A percentile compares a stretch with the other conserved stretches of the same genome.
These are phyloP conservation scores for Raffaelea arxii DNA, from an alignment of 2,329 filamentous ascomycete genomes.

Conservation along the genomic window DNA sequence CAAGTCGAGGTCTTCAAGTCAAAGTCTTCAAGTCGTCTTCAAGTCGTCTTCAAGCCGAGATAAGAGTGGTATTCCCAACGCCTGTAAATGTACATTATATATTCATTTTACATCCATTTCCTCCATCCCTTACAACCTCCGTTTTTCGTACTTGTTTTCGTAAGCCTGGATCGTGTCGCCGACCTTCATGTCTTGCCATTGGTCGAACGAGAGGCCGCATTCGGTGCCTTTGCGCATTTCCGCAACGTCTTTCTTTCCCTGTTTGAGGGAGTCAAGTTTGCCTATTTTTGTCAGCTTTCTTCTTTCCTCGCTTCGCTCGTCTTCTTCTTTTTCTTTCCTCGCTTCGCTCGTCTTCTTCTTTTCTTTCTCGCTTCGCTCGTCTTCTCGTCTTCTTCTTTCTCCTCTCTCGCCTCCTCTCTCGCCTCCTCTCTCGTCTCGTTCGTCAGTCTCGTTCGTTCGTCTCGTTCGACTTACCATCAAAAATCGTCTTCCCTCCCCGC, in stretches of 20 bases:
- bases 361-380: too few species aligned
- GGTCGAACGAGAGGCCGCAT: conserved; percentile 79
- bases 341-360: too few species aligned
- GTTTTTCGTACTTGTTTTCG: conserved; percentile 67
- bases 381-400: too few species aligned
- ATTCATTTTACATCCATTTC: not conserved
- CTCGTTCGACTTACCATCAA: conserved; percentile 77
- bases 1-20: too few species aligned
- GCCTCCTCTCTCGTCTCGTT: too few species aligned
- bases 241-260: conserved; percentile 80
- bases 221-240: conserved; percentile 92
- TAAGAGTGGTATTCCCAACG: not conserved
- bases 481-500: conserved; percentile 60
- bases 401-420: too few species aligned
- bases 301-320: too few species aligned
- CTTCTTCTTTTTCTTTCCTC: too few species aligned
- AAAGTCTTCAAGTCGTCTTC: too few species aligned
- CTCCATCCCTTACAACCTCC: conserved; percentile 33
- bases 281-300: too few species aligned
- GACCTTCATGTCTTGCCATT: conserved; percentile 65
- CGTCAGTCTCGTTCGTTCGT: too few species aligned
- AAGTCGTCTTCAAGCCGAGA: not conserved
- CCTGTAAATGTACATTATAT: not conserved
- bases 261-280: conserved; percentile 70
- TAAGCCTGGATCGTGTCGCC: conserved; percentile 87